Conservation (phyloP, 2,329 filamentous ascomycete species). For the Bipolaris bicolor region DNA sequence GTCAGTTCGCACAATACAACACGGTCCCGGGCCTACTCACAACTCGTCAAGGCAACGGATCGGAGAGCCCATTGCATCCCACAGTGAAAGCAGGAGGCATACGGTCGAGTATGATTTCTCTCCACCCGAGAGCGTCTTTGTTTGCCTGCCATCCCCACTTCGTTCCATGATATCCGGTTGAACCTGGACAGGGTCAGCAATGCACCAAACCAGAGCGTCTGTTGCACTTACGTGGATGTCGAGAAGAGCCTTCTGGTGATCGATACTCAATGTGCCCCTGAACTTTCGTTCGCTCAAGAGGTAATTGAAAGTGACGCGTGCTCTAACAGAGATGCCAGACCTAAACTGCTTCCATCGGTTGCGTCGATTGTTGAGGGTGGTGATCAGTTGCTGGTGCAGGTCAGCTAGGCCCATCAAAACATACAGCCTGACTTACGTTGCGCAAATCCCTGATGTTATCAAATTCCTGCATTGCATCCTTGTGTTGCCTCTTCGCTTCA, state of each 20-base stretch:
- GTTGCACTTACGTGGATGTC: slow-evolving; percentile 68
- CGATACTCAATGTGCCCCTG: slow-evolving; percentile 77
- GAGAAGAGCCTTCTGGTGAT: slow-evolving; percentile 76
- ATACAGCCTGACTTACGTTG: slow-evolving; percentile 19
- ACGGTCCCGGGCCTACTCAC: slow-evolving; percentile 47
- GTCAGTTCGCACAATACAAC: slow-evolving; percentile 19
- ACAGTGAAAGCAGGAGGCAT: slow-evolving; percentile 87
- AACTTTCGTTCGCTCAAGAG: slow-evolving; percentile 89
- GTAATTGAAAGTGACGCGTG: slow-evolving; percentile 85
- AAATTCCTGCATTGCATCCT: slow-evolving; percentile 30
- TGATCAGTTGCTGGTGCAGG: slow-evolving; percentile 55
- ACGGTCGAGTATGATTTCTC: slow-evolving; percentile 99
- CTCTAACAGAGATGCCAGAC: slow-evolving; percentile 81
- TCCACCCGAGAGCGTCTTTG: slow-evolving; percentile 91
- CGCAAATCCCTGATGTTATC: slow-evolving; percentile 23
- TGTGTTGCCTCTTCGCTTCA: slow-evolving; percentile 37
- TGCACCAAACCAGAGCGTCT: not conserved
- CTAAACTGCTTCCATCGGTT: slow-evolving; percentile 82
- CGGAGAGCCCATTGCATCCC: slow-evolving; percentile 97
- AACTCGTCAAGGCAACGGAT: slow-evolving; percentile 97
- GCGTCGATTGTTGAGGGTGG: slow-evolving; percentile 71
- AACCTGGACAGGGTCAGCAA: slow-evolving; percentile 46
- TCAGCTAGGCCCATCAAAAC: slow-evolving; percentile 6
- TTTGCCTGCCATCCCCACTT: slow-evolving; percentile 74
- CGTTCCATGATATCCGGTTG: slow-evolving; percentile 73